Evolutionary conservation across 371 early-diverging fungal species (phyloP).

Genomic region (Coelomomyces lativittatus): DNA sequence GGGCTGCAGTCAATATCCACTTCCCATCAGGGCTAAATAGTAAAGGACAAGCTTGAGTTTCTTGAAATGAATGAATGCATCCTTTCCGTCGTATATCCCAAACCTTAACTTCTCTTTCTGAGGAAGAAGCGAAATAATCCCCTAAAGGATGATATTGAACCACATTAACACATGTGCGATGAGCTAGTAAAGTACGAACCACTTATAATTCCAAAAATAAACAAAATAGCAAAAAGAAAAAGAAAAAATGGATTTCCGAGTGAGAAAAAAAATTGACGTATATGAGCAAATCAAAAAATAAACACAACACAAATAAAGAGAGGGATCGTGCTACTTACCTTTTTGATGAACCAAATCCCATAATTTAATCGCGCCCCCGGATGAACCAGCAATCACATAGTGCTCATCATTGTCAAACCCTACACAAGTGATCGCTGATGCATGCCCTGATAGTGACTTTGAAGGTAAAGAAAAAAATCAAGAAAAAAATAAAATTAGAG

Average conservation of each 20-base stretch:
- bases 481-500: too few relatives aligned
- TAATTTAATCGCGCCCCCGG: constrained; percentile 32
- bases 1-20: constrained; percentile 25
- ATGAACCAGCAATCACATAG: constrained; percentile 24
- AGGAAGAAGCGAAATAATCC: constrained; percentile 45
- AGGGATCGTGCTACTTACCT: constrained; percentile 6
- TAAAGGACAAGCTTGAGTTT: constrained; percentile 4
- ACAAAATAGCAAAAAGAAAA: not conserved
- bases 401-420: constrained; percentile 30
- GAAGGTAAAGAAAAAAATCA: not conserved
- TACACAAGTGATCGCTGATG: constrained; percentile 14
- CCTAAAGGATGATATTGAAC: constrained; percentile 45
- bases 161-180: constrained; percentile 17
- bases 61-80: constrained; percentile 26
- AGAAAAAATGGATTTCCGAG: too few relatives aligned
- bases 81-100: constrained; percentile 44
- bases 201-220: constrained; percentile 6
- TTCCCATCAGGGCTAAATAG: constrained; percentile 36
- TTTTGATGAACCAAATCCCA: constrained; percentile 41
- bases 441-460: constrained; percentile 20
- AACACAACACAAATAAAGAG: not conserved
- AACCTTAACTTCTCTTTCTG: constrained; percentile 34
- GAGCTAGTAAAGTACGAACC: constrained; percentile 32
- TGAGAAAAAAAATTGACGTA: too few relatives aligned
- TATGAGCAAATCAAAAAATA: not conserved